A percentile compares a stretch with the other conserved stretches of the same genome.
Conservation (phyloP, 768 basidiomycete species). For the Cystobasidiopsis lactophilus region DNA sequence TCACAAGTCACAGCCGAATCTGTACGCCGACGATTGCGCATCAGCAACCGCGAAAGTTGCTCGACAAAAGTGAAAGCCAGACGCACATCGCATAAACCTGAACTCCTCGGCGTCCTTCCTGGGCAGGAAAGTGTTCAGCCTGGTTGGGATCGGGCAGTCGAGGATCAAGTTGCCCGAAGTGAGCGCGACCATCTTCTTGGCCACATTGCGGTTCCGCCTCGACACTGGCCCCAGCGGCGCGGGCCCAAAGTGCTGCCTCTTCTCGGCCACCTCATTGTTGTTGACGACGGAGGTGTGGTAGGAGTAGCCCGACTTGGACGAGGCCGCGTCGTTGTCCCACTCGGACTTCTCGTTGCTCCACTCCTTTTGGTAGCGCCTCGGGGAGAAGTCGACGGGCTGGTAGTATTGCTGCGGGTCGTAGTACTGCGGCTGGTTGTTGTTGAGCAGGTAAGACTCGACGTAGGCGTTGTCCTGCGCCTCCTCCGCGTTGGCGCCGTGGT, state of each 20-base stretch:
- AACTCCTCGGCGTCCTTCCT: slow-evolving; percentile 11
- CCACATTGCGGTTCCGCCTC: slow-evolving; percentile 2
- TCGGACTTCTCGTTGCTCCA: no score
- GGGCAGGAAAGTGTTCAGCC: slow-evolving; percentile 9
- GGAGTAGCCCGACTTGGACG: no score
- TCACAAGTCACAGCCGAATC: slow-evolving; percentile 11
- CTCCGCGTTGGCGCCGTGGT: no score
- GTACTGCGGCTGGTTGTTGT: no score
- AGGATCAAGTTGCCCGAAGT: slow-evolving; percentile 10
- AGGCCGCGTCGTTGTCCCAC: no score
- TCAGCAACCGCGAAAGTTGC: background rate
- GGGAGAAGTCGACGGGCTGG: no score
- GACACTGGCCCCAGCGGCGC: background rate
- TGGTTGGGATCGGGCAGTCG: slow-evolving; percentile 6
- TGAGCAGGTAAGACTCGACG: no score
- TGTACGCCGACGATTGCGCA: background rate
- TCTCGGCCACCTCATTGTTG: no score
- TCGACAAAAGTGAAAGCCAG: background rate
- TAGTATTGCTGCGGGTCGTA: no score
- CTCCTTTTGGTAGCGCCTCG: no score
- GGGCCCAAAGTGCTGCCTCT: background rate
- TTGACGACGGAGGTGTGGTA: no score
- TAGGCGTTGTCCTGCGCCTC: no score
- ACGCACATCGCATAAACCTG: slow-evolving; percentile 7
- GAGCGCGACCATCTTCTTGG: slow-evolving; percentile 8